Evolutionary conservation across 1,284 basidiomycete genomes (phyloP).

Genomic region (Heterobasidion irregulare): DNA sequence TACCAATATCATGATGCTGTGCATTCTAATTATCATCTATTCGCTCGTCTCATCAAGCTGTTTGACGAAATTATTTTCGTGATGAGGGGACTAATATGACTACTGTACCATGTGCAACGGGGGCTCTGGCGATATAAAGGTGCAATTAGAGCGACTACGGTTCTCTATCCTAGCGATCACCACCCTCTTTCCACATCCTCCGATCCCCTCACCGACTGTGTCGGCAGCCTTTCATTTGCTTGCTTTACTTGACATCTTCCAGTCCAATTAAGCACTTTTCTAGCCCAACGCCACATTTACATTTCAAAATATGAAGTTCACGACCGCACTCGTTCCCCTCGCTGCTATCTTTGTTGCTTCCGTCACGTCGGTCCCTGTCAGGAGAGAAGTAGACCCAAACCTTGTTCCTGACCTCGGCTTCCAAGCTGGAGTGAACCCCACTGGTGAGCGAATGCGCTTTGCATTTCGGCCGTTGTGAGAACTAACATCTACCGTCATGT

Average conservation of each 20-base stretch:
- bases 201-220: neutral
- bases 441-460: conserved; percentile 21
- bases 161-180: neutral
- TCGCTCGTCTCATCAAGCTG: too few relatives aligned
- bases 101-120: too few relatives aligned
- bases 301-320: neutral
- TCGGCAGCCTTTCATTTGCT: neutral
- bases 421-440: conserved; percentile 40
- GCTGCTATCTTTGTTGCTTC: neutral
- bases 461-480: too few relatives aligned
- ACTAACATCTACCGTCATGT: neutral
- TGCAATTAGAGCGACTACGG: neutral
- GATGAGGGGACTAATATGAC: too few relatives aligned
- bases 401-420: conserved; percentile 49
- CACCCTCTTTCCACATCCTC: neutral
- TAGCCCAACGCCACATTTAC: neutral
- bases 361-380: conserved; percentile 8
- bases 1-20: too few relatives aligned
- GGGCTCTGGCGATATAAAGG: neutral
- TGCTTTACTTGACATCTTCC: neutral
- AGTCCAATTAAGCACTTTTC: neutral
- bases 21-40: too few relatives aligned
- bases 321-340: conserved; percentile 33
- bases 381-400: conserved; percentile 37
- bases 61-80: too few relatives aligned